Evolutionary conservation across 1,139 yeast species (phyloP).

Genomic region (Kurtzmaniella natalensis): DNA sequence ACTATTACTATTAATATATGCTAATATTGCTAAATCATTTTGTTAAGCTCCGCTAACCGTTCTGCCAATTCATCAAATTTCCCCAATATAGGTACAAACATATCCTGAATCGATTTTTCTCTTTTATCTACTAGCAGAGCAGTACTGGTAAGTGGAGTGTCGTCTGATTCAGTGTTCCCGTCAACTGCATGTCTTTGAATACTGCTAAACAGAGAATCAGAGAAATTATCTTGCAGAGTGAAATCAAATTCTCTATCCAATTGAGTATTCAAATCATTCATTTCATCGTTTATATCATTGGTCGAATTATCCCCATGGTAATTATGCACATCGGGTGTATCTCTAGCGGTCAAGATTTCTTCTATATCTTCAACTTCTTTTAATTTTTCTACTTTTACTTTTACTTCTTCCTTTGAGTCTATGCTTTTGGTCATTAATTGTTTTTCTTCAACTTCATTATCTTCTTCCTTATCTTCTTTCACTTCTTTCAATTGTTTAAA

Average conservation of each 20-base stretch:
- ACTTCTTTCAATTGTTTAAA: no score
- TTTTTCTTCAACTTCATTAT: no score
- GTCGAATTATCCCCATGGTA: no score
- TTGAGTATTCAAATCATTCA: background rate
- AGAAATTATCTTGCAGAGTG: constrained; percentile 3
- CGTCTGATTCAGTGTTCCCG: constrained; percentile 8
- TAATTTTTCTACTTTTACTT: background rate
- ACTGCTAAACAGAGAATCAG: constrained; percentile 2
- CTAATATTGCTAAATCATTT: constrained; percentile 9
- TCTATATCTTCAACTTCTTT: background rate
- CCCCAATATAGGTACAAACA: constrained; percentile 43
- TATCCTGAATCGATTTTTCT: constrained; percentile 33
- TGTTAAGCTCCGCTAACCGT: constrained; percentile 41
- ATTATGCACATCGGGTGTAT: background rate
- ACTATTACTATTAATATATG: background rate
- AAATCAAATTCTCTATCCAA: background rate
- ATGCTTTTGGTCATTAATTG: no score
- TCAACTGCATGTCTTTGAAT: constrained; percentile 1
- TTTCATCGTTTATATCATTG: no score
- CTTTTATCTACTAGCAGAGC: constrained; percentile 7
- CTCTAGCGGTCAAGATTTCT: background rate
- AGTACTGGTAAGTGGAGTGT: constrained; percentile 39
- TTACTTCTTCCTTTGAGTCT: background rate
- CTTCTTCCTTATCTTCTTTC: background rate
- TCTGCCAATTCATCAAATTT: constrained; percentile 44